A percentile compares a stretch with the other conserved stretches of the same genome.
Conservation (phyloP, 108 stramenopile genomes). For the Cyclotella cryptica region DNA sequence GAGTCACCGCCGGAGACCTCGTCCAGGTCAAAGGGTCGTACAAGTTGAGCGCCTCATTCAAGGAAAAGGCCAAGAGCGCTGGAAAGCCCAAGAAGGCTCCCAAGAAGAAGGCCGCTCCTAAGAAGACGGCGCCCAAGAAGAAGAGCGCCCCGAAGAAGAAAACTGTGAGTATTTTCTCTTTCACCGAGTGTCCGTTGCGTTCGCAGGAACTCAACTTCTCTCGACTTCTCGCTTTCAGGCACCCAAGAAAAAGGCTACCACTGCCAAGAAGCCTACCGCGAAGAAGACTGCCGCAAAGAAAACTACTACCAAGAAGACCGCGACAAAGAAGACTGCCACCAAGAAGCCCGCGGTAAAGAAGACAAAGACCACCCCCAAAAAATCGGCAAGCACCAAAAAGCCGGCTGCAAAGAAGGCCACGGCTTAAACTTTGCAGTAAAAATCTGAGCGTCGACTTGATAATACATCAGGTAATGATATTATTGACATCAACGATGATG, state of each 20-base stretch:
- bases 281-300: background rate
- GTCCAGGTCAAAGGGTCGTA: background rate
- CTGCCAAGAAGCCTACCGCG: background rate
- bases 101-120: background rate
- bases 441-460: no score
- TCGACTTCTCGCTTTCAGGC: background rate
- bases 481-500: no score
- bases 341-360: constrained; percentile 1
- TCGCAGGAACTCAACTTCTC: background rate
- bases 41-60: background rate
- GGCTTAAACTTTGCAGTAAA: no score
- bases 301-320: background rate
- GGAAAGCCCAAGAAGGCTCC: background rate
- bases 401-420: no score
- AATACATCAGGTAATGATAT: no score
- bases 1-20: background rate
- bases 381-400: no score
- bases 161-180: background rate
- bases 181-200: background rate
- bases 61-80: background rate
- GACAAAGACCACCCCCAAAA: background rate
- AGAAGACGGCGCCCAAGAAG: no score
- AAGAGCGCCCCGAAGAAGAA: no score
- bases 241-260: background rate
- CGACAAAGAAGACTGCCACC: background rate